Base-by-base conservation (phyloP, 169 alveolate genomes). In the Plasmodium vivax region DNA sequence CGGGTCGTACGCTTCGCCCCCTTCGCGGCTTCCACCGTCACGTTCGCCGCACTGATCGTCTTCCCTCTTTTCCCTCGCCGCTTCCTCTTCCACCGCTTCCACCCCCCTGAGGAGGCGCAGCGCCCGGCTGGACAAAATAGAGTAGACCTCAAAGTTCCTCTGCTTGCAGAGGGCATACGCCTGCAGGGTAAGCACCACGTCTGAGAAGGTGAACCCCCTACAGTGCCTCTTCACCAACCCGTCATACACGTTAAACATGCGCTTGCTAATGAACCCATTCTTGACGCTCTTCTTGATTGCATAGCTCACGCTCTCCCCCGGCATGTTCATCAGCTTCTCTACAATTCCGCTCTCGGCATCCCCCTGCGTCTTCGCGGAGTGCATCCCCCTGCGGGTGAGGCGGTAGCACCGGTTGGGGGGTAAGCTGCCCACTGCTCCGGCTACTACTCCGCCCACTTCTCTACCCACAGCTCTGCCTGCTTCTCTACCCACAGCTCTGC, bases 141-240 rank as follows among this genome's bases (percentile, higher is more conserved):
- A 82, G 54, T 92, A 92, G 1, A 92, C 23, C 51, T 82, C 82
- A 47, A 92, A 92, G 75, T 92, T 92, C 68, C 95, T 92, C 41
- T 92, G 80, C 71, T 92, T 92, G 58, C 95, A 34, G 41, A 92
- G 75, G 23, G 95, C 95, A 77, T 92, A 92, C 27, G 95, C 45
- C 83, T 92, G 95, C 41, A 92, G 77, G 14, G 75, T 47, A 14
- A 92, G 23, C 12, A 92, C 85, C 34, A 92, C 74, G 41, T 92
- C 95, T 34, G 23, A 8, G 23, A 92, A 82, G 0, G 27, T 72
- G 38, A 92, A 92, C 34, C 41, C 38, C 14, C 14, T 82, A 27
- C n/a, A 47, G 83, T 45, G 58, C 43, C 68, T 92, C 77, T 73
- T 81, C 5, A 92, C 73, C 19, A 92, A 38, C 10, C 82, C 88